Evolutionary conservation across 2,329 filamentous ascomycete species (phyloP), one percentile per base, ranked within the genome.

Genomic region (Colletotrichum sp.): DNA sequence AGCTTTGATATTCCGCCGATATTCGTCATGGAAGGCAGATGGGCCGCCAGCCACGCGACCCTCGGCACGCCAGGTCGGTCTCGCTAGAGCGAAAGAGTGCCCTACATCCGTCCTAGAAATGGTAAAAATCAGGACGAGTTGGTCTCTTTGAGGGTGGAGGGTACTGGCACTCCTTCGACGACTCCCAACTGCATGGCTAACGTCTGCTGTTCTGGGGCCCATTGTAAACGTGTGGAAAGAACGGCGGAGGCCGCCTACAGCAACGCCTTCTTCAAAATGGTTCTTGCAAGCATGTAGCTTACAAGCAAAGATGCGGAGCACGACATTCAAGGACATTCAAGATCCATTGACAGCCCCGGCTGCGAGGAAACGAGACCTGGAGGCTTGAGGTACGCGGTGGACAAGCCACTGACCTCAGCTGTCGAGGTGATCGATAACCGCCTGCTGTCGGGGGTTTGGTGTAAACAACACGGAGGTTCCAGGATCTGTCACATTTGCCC

Each of bases 331-430:
- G 5, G 1, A 22, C 39, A 0, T n/a, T 49, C 19, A 12, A 49
- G 5, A n/a, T n/a, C 0, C 19, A 49, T 12, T 22, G 7, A 3
- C 39, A 49, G 9, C 2, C 19, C 6, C 3, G 1, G 39, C 39
- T 6, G 39, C 9, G 39, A 49, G 39, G 39, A 49, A 11, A 49
- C 39, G 19, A 7, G 1, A 44, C 2, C 19, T 49, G 9, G 39
- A 1, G 9, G 39, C 9, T n/a, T 7, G 39, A 12, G 19, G 39
- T 49, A 12, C 19, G 39, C 39, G 19, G 39, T n/a, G 39, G 39
- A 22, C 19, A 49, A 49, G 39, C 19, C 39, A n/a, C 4, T 6
- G 39, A 9, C 2, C 19, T 49, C 39, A n/a, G 5, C 39, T 3
- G 9, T 19, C 5, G 39, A 49, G 9, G 39, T 49, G 19, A 49